A percentile compares a stretch with the other conserved stretches of the same genome.
Evolutionary conservation across 805 yeast genomes (phyloP).

Genomic region (Metschnikowia colocasiae): DNA sequence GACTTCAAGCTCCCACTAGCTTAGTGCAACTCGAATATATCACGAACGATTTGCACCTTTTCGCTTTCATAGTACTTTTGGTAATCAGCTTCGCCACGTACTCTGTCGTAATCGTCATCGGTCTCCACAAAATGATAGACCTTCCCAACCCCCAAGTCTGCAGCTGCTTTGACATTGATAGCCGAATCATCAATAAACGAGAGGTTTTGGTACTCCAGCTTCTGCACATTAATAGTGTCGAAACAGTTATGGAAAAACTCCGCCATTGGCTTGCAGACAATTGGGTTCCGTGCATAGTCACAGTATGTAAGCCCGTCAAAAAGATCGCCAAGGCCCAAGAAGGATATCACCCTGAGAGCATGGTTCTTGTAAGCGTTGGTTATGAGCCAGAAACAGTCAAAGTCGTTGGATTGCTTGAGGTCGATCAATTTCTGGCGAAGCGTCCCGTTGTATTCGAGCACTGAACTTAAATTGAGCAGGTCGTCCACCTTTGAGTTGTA

Average conservation of each 20-base stretch:
- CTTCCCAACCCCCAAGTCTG: slow-evolving; percentile 64
- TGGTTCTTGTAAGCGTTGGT: slow-evolving; percentile 94
- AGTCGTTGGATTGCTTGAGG: slow-evolving; percentile 43
- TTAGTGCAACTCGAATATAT: neutral
- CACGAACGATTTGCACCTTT: slow-evolving; percentile 1
- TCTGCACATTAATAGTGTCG: slow-evolving; percentile 54
- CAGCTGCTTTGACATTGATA: slow-evolving; percentile 72
- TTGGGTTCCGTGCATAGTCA: slow-evolving; percentile 68
- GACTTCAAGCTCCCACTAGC: too few relatives aligned
- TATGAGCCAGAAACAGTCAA: slow-evolving; percentile 81
- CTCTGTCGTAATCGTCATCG: slow-evolving; percentile 46
- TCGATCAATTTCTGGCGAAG: slow-evolving; percentile 51
- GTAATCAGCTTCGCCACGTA: slow-evolving; percentile 28
- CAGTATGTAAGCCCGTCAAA: slow-evolving; percentile 94
- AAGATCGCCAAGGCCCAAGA: slow-evolving; percentile 85
- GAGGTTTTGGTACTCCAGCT: slow-evolving; percentile 26
- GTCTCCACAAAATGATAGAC: slow-evolving; percentile 75
- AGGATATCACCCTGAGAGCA: slow-evolving; percentile 71
- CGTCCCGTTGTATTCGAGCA: slow-evolving; percentile 59
- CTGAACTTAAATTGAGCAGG: slow-evolving; percentile 77
- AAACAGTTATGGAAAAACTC: slow-evolving; percentile 64
- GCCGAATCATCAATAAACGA: slow-evolving; percentile 85
- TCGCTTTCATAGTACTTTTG: slow-evolving; percentile 32
- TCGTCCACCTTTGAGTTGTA: slow-evolving; percentile 90
- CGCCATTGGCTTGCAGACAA: slow-evolving; percentile 87